Conservation (phyloP, 768 basidiomycete genomes). For the Fibroporia radiculosa region DNA sequence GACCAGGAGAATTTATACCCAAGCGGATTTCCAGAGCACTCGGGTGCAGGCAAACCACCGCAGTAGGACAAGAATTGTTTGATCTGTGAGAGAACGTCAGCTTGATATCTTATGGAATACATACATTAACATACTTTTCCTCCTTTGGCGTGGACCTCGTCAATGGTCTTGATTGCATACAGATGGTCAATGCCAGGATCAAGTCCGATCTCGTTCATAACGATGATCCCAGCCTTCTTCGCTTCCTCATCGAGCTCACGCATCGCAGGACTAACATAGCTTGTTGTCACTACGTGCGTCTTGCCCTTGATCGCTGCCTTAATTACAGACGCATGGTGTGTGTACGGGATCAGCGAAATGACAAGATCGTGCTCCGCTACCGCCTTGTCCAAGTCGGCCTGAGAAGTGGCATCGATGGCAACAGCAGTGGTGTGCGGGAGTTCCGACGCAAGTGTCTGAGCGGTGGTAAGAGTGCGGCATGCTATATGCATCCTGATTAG, state of each 20-base stretch:
- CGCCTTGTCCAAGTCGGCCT: slow-evolving; percentile 66
- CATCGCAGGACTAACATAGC: slow-evolving; percentile 90
- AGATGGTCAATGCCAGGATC: slow-evolving; percentile 95
- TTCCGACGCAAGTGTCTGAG: slow-evolving; percentile 57
- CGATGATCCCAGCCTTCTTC: slow-evolving; percentile 83
- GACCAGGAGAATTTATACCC: slow-evolving; percentile 99
- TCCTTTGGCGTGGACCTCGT: slow-evolving; percentile 88
- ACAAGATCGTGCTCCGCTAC: slow-evolving; percentile 87
- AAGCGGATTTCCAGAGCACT: slow-evolving; percentile 87
- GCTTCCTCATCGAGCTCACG: slow-evolving; percentile 73
- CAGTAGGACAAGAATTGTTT: slow-evolving; percentile 93
- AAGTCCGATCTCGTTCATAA: slow-evolving; percentile 96
- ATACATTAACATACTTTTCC: slow-evolving; percentile 61
- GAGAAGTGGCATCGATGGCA: slow-evolving; percentile 70
- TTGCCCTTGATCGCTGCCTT: slow-evolving; percentile 83
- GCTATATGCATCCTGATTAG: slow-evolving; percentile 33
- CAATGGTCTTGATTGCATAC: slow-evolving; percentile 90
- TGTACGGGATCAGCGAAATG: slow-evolving; percentile 96
- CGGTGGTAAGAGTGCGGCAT: slow-evolving; percentile 79
- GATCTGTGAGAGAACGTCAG: slow-evolving; percentile 42
- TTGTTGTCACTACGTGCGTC: slow-evolving; percentile 93
- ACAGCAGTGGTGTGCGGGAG: slow-evolving; percentile 67
- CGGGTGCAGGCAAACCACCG: slow-evolving; percentile 90
- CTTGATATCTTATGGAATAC: background rate
- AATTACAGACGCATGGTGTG: slow-evolving; percentile 82